phyloP scores from a whole-genome alignment of 495 filamentous ascomycete genomes.

The Physcia stellaris region DNA sequence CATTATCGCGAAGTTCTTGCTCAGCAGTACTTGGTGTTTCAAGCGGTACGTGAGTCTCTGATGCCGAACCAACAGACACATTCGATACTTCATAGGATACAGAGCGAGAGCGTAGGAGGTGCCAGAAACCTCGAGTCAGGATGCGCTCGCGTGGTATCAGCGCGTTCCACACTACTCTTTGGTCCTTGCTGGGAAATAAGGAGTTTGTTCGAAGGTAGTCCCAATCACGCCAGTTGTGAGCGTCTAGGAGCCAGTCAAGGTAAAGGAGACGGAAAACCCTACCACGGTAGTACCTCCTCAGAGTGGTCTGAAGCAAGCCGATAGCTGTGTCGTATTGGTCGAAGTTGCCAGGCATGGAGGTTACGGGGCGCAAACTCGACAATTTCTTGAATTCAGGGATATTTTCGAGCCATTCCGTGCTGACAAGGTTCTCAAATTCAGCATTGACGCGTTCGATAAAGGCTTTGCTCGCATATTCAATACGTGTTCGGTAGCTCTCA shows the following conservation, averaged over 20 bases:
- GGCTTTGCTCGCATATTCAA: slow-evolving; percentile 37
- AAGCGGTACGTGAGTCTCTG: no score
- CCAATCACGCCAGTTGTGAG: no score
- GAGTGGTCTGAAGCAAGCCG: neutral
- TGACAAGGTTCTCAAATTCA: slow-evolving; percentile 23
- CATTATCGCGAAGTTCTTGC: no score
- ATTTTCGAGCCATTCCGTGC: slow-evolving; percentile 26
- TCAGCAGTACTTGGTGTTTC: no score
- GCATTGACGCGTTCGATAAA: slow-evolving; percentile 25
- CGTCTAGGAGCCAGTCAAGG: no score
- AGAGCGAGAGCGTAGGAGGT: no score
- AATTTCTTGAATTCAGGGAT: slow-evolving; percentile 20
- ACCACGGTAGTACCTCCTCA: no score
- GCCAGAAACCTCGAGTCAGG: slow-evolving; percentile 26
- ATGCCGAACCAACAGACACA: no score
- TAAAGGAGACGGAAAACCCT: no score
- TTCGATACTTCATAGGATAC: no score
- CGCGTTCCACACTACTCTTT: slow-evolving; percentile 1
- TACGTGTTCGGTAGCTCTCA: slow-evolving; percentile 30
- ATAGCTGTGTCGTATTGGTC: neutral
- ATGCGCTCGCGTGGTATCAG: slow-evolving; percentile 20
- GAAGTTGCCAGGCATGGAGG: neutral
- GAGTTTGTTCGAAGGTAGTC: no score
- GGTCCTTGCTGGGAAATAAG: no score
- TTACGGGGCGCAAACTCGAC: neutral